A percentile compares a stretch with the other conserved stretches of the same genome.
Evolutionary conservation across 768 basidiomycete species (phyloP).

Genomic region (Pholiota microspora): DNA sequence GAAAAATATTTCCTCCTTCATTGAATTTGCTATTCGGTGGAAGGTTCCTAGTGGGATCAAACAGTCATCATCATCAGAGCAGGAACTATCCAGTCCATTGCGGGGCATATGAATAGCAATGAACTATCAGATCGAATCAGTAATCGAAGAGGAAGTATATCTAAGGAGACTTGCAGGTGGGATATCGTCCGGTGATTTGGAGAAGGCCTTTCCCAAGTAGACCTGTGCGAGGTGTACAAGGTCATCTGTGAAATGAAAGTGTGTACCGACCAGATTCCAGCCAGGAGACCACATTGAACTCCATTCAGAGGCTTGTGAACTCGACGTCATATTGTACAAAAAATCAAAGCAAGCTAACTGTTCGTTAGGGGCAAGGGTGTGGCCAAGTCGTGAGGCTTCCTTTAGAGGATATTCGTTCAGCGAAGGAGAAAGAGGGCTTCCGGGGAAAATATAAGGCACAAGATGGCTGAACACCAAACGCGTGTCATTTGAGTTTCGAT

Average conservation of each 20-base stretch:
- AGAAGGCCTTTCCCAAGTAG: constrained; percentile 22
- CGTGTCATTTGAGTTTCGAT: constrained; percentile 18
- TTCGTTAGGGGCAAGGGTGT: constrained; percentile 23
- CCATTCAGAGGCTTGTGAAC: constrained; percentile 27
- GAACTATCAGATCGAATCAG: constrained; percentile 22
- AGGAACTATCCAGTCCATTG: constrained; percentile 39
- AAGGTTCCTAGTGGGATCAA: constrained; percentile 38
- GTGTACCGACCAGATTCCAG: constrained; percentile 37
- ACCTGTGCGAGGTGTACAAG: constrained; percentile 27
- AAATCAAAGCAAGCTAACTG: constrained; percentile 33
- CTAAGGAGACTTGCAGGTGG: constrained; percentile 4
- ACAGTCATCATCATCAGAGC: constrained; percentile 32
- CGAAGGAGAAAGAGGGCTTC: constrained; percentile 17
- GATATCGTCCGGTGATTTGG: constrained; percentile 1
- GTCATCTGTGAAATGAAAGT: constrained; percentile 33
- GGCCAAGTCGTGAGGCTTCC: constrained; percentile 25
- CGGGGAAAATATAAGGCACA: constrained; percentile 29
- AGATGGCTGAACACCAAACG: constrained; percentile 26
- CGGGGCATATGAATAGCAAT: constrained; percentile 48
- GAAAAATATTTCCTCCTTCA: constrained; percentile 31
- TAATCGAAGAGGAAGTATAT: neutral
- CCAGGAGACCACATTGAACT: constrained; percentile 33
- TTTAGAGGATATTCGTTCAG: constrained; percentile 22
- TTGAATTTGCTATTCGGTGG: constrained; percentile 33
- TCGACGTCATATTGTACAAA: constrained; percentile 28